Evolutionary conservation across 2,329 filamentous ascomycete genomes (phyloP), one percentile per base, ranked within the genome.

Genomic region (Xylaria sp.): DNA sequence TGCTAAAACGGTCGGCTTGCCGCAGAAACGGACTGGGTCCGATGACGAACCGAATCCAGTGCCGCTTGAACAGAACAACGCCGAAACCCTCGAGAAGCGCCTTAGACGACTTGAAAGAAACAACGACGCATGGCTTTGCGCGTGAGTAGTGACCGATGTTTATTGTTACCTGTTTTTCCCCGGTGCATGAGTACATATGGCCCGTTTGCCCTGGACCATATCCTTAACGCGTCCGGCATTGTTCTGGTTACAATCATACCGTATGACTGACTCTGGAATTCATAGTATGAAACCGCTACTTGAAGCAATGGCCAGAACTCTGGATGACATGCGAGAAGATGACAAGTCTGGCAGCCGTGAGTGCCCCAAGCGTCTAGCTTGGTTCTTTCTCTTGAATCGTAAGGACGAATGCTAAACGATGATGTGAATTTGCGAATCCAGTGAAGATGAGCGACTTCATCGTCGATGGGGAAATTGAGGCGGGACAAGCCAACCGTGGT

Each of bases 371-470:
- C 39, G 3, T 10, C 56, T 11, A 13, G 23, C 49, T 9, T 8
- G 8, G 11, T 34, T 1, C 18, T 19, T 46, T 44, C 6, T 34
- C 18, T 50, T 44, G 9, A 11, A 5, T 9, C 34, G 10, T 34
- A 7, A 16, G n/a, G 18, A 44, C n/a, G 18, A 42, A 6, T 56
- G 37, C 57, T 61, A 52, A 59, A 44, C 23, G 3, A 10, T 6
- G 4, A 4, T n/a, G 50, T 39, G 5, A 3, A 13, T 55, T 3
- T 34, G 10, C 51, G 13, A 16, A 9, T 44, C 5, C 18, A 65
- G 63, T 67, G 18, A 61, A 37, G 35, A 65, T 65, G 65, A 64
- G 62, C 35, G 65, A 67, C 13, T 67, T 67, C 50, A 61, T 65
- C 6, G 51, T 65, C 16, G 65, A 67, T 52, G 62, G 58, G 57